These are phyloP conservation scores for Backusella parvicylindrica DNA, from an alignment of 192 early-diverging fungal genomes.

Conservation along the genomic window DNA sequence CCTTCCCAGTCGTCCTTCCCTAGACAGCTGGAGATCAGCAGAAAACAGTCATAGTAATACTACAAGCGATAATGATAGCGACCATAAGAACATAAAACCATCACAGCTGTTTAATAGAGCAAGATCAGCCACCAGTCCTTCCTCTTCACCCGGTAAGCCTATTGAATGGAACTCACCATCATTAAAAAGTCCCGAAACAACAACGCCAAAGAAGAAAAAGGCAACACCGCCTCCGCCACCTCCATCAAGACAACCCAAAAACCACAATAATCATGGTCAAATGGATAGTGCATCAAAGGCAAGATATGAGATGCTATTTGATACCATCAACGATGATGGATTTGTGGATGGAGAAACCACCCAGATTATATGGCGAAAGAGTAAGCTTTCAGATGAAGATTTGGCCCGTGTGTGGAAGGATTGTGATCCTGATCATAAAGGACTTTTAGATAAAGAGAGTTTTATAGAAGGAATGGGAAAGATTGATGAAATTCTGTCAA, in stretches of 20 bases:
- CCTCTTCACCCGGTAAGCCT: not conserved
- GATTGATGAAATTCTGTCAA: conserved; percentile 18
- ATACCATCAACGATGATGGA: conserved; percentile 17
- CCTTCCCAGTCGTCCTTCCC: not conserved
- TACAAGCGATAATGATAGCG: not conserved
- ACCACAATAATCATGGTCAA: not conserved
- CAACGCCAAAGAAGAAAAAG: conserved; percentile 15
- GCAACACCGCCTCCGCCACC: conserved; percentile 17
- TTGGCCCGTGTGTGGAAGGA: conserved; percentile 23
- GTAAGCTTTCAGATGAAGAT: conserved; percentile 9
- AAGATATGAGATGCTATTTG: conserved; percentile 19
- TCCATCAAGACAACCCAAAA: conserved; percentile 12
- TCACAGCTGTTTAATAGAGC: conserved; percentile 6
- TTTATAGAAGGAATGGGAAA: conserved; percentile 25
- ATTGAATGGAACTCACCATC: not conserved
- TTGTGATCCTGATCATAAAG: conserved; percentile 18
- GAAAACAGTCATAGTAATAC: not conserved
- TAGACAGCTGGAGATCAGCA: not conserved
- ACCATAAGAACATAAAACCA: not conserved
- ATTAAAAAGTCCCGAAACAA: not conserved
- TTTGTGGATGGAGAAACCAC: conserved; percentile 20
- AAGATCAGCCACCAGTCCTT: conserved; percentile 7
- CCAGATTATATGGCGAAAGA: conserved; percentile 15
- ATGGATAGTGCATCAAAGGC: not conserved
- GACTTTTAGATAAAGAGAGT: conserved; percentile 19